Percentiles rank a stretch among this genome's conserved stretches.
Evolutionary conservation across 495 filamentous ascomycete species (phyloP).

Genomic region (Aspergillus sclerotioniger): DNA sequence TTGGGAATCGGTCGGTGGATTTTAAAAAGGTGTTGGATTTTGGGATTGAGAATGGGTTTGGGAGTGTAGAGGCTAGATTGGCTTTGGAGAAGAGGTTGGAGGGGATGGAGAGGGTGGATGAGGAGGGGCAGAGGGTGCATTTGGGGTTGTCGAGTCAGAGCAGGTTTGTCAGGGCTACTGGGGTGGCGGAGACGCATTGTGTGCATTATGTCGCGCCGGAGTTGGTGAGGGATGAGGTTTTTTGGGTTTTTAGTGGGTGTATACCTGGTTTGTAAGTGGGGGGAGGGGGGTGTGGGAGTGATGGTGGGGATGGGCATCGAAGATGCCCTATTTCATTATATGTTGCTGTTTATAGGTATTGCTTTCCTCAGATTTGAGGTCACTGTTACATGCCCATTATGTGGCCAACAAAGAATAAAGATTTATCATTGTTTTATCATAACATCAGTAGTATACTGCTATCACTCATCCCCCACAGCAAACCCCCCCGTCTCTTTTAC

Average conservation of each 20-base stretch:
- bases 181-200: constrained; percentile 2
- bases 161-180: background rate
- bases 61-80: background rate
- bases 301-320: no score
- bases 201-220: background rate
- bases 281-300: no score
- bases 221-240: constrained; percentile 1
- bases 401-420: no score
- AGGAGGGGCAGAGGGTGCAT: background rate
- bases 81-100: background rate
- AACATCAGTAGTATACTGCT: no score
- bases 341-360: no score
- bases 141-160: background rate
- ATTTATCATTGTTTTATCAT: no score
- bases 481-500: no score
- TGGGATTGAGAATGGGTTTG: background rate
- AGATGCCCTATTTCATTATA: no score
- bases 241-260: constrained; percentile 1
- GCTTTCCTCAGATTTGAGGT: no score
- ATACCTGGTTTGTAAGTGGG: no score
- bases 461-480: no score
- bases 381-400: no score
- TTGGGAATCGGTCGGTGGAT: background rate
- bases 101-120: background rate
- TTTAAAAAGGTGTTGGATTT: background rate